These are phyloP conservation scores for Sporothrix curviconia DNA, from an alignment of 2,329 filamentous ascomycete genomes.

Conservation along the genomic window DNA sequence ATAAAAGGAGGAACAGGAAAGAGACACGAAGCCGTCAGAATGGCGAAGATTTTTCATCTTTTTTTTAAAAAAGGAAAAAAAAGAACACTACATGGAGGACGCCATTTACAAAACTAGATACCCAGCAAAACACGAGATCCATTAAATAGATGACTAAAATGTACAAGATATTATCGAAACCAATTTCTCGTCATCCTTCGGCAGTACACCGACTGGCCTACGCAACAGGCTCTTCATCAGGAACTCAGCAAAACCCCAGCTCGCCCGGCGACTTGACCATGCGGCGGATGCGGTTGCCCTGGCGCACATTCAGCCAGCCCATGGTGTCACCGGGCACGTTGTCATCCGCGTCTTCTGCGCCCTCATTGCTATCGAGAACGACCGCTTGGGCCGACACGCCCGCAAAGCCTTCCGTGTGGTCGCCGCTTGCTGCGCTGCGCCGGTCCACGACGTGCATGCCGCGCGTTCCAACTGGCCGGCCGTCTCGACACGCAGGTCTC, in stretches of 20 bases:
- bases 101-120: slow-evolving; percentile 7
- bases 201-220: slow-evolving; percentile 20
- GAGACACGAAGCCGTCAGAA: background rate
- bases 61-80: background rate
- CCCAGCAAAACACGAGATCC: slow-evolving; percentile 6
- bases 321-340: slow-evolving; percentile 62
- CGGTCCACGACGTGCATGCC: slow-evolving; percentile 85
- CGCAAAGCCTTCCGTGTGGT: slow-evolving; percentile 18
- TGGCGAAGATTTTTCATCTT: no score
- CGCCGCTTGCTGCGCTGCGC: slow-evolving; percentile 46
- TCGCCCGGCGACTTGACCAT: slow-evolving; percentile 65
- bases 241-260: slow-evolving; percentile 57
- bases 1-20: background rate
- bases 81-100: background rate
- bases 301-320: slow-evolving; percentile 66
- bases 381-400: slow-evolving; percentile 19
- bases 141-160: no score
- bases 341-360: slow-evolving; percentile 28
- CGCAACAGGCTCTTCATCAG: slow-evolving; percentile 61
- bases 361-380: slow-evolving; percentile 25
- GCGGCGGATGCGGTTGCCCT: slow-evolving; percentile 74
- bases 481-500: slow-evolving; percentile 90
- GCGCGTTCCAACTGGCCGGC: slow-evolving; percentile 87
- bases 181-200: no score
- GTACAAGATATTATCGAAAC: no score